Evolutionary conservation across 352 stramenopile genomes (phyloP).

Genomic region (Aphanomyces astaci): DNA sequence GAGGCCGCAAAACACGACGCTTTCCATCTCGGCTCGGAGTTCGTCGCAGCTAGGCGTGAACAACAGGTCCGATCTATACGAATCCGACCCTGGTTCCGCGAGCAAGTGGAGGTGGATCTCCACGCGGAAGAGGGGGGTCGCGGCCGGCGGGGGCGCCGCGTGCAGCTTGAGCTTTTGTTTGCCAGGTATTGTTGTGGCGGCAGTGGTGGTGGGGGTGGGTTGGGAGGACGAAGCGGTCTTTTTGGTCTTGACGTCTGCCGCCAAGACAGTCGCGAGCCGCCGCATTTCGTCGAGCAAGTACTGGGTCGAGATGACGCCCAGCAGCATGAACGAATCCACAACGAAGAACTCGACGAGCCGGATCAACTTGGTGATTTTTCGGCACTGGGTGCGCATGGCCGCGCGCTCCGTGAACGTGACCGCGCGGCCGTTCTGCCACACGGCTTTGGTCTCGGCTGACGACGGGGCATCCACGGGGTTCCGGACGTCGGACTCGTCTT

Average conservation of each 20-base stretch:
- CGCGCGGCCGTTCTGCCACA: constrained; percentile 9
- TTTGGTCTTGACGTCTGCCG: not conserved
- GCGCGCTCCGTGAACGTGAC: constrained; percentile 94
- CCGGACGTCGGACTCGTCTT: too few relatives aligned
- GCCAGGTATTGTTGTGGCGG: not conserved
- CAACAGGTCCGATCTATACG: constrained; percentile 27
- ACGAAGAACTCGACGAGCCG: constrained; percentile 88
- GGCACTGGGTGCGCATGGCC: constrained; percentile 85
- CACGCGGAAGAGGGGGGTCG: constrained; percentile 58
- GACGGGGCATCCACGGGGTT: too few relatives aligned
- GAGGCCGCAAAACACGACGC: constrained; percentile 55
- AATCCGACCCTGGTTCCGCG: not conserved
- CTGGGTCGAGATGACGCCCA: constrained; percentile 57
- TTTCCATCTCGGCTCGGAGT: constrained; percentile 61
- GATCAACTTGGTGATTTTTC: constrained; percentile 87
- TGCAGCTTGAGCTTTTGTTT: not conserved
- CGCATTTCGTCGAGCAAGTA: constrained; percentile 36
- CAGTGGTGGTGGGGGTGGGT: not conserved
- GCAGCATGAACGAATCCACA: constrained; percentile 57
- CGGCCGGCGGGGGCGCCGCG: not conserved
- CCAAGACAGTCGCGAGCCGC: constrained; percentile 24
- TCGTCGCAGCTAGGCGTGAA: constrained; percentile 45
- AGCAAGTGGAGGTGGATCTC: constrained; percentile 35
- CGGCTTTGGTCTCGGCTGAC: constrained; percentile 8
- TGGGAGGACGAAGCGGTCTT: too few relatives aligned